phyloP scores from a whole-genome alignment of 345 rosid species.

The Sonneratia caseolaris region DNA sequence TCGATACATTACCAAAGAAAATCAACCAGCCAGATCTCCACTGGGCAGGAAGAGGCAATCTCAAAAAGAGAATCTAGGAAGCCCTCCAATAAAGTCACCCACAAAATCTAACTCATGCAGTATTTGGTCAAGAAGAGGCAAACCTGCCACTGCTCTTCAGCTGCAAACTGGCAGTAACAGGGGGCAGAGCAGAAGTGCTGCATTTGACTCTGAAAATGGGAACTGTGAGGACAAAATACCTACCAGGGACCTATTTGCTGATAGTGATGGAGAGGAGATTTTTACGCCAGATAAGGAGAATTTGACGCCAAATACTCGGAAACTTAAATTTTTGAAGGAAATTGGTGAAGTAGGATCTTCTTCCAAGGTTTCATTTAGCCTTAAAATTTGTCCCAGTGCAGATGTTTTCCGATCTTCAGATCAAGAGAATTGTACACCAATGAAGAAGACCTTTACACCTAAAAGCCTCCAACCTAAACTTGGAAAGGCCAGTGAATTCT shows the following conservation, averaged over 20 bases:
- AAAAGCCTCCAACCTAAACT: neutral
- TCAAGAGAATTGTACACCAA: constrained; percentile 4
- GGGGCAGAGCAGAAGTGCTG: constrained; percentile 23
- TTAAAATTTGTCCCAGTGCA: constrained; percentile 10
- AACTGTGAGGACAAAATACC: constrained; percentile 18
- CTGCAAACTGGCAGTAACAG: constrained; percentile 42
- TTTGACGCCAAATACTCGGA: constrained; percentile 46
- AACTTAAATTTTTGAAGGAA: constrained; percentile 35
- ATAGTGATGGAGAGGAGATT: constrained; percentile 29
- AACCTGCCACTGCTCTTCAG: constrained; percentile 44
- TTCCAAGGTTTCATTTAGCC: constrained; percentile 21
- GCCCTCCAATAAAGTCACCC: constrained; percentile 21
- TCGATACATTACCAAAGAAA: constrained; percentile 20
- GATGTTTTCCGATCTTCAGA: neutral
- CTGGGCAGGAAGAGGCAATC: constrained; percentile 16
- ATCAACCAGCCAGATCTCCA: constrained; percentile 25
- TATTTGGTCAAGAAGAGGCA: constrained; percentile 81
- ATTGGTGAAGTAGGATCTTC: constrained; percentile 28
- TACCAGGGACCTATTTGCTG: neutral
- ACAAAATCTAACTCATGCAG: constrained; percentile 22
- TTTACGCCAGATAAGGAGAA: constrained; percentile 82
- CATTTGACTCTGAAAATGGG: constrained; percentile 19
- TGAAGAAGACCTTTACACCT: neutral
- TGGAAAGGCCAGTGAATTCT: neutral
- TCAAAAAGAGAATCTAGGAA: constrained; percentile 26